These are phyloP conservation scores for Boletus rubescentipes DNA, from an alignment of 768 basidiomycete species.

Conservation along the genomic window DNA sequence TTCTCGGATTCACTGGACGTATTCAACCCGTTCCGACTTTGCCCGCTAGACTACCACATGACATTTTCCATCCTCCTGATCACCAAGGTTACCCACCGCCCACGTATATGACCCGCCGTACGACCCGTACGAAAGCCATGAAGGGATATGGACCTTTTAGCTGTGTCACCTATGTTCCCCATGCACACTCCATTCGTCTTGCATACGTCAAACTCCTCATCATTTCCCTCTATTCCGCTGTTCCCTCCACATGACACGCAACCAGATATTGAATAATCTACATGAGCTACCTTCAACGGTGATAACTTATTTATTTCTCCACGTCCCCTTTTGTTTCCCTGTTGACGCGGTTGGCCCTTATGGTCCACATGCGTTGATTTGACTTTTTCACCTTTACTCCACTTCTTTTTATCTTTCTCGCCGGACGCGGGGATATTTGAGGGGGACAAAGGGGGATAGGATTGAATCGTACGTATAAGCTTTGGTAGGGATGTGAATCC, in stretches of 20 bases:
- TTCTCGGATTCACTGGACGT: neutral
- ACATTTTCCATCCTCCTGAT: neutral
- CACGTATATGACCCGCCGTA: neutral
- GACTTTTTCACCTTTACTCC: neutral
- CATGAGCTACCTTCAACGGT: neutral
- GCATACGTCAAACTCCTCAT: neutral
- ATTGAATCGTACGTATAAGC: neutral
- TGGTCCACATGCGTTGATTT: neutral
- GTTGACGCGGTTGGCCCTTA: neutral
- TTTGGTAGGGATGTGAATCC: neutral
- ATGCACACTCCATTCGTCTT: neutral
- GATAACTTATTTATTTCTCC: neutral
- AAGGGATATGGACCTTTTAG: neutral
- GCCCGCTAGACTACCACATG: constrained; percentile 1
- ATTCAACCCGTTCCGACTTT: neutral
- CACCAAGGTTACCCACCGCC: neutral
- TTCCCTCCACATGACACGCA: neutral
- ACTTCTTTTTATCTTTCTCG: neutral
- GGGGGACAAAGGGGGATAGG: neutral
- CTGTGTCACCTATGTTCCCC: neutral
- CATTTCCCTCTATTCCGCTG: neutral
- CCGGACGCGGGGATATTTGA: neutral
- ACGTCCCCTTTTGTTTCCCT: neutral
- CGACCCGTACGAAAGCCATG: constrained; percentile 7
- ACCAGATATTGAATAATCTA: neutral